phyloP scores from a whole-genome alignment of 1,284 basidiomycete genomes.

The Trichosporon coremiiforme region DNA sequence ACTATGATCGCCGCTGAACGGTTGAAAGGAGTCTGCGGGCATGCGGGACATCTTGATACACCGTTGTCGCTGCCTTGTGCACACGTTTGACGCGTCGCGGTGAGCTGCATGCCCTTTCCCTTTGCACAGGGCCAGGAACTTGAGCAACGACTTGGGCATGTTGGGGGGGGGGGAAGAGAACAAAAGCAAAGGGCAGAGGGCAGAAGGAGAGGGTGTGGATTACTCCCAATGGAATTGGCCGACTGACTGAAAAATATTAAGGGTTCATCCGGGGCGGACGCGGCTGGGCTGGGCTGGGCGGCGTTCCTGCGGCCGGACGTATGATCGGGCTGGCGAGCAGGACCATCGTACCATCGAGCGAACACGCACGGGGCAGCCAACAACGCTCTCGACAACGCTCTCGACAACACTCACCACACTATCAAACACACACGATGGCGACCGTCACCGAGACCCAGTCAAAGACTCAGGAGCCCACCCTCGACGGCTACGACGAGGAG shows the following conservation, averaged over 20 bases:
- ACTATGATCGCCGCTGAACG: neutral
- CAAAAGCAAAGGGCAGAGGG: too few species aligned
- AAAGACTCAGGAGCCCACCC: slow-evolving; percentile 27
- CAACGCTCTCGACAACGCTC: neutral
- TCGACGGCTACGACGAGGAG: slow-evolving; percentile 57
- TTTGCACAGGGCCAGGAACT: neutral
- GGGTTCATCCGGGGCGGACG: too few species aligned
- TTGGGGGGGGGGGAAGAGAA: neutral
- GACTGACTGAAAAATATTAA: slow-evolving; percentile 19
- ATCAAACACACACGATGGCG: slow-evolving; percentile 20
- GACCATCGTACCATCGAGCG: neutral
- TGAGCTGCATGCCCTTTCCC: too few species aligned
- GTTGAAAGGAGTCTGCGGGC: neutral
- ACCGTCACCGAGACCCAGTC: slow-evolving; percentile 5
- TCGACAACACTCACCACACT: neutral
- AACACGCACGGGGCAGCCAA: neutral
- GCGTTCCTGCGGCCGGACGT: neutral
- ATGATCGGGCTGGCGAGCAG: neutral
- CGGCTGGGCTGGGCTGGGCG: neutral
- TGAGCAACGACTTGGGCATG: neutral
- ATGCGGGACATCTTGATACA: neutral
- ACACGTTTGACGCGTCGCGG: neutral
- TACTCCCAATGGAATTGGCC: neutral
- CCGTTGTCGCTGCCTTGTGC: neutral
- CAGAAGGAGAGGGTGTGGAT: neutral